Conservation (phyloP, 2,329 filamentous ascomycete species). For the Nothomitra cinnamomea region DNA sequence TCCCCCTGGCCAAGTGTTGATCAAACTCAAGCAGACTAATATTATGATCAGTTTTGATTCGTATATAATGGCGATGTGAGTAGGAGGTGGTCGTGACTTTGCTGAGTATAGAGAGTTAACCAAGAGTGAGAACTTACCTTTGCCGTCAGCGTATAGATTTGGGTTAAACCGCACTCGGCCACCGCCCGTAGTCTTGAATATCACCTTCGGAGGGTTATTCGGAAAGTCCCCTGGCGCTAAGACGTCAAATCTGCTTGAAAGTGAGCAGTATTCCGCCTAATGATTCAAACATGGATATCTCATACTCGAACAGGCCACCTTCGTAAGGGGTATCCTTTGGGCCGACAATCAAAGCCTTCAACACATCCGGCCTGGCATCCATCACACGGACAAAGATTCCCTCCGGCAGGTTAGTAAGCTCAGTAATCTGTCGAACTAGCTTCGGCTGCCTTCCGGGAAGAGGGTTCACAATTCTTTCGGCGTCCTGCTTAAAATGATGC, state of each 20-base stretch:
- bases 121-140: not conserved
- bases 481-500: not conserved
- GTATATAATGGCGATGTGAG: not conserved
- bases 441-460: constrained; percentile 1
- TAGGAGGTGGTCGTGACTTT: not conserved
- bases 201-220: constrained; percentile 1
- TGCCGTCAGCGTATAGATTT: constrained; percentile 4
- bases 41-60: not conserved
- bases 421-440: constrained; percentile 3
- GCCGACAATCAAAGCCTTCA: constrained; percentile 5
- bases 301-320: constrained; percentile 6
- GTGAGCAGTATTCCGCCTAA: not conserved
- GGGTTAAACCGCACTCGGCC: constrained; percentile 4
- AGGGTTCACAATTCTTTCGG: not conserved
- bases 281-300: not conserved
- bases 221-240: constrained; percentile 1
- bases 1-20: constrained; percentile 1
- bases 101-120: not conserved
- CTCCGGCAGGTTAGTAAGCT: constrained; percentile 3
- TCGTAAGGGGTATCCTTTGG: constrained; percentile 4
- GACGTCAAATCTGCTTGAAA: constrained; percentile 1
- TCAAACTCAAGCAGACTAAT: not conserved
- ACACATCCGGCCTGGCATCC: not conserved
- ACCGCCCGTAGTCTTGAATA: not conserved
- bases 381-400: constrained; percentile 4